These are phyloP conservation scores for Alnus rubra DNA, from an alignment of 306 rosid species.

Conservation along the genomic window DNA sequence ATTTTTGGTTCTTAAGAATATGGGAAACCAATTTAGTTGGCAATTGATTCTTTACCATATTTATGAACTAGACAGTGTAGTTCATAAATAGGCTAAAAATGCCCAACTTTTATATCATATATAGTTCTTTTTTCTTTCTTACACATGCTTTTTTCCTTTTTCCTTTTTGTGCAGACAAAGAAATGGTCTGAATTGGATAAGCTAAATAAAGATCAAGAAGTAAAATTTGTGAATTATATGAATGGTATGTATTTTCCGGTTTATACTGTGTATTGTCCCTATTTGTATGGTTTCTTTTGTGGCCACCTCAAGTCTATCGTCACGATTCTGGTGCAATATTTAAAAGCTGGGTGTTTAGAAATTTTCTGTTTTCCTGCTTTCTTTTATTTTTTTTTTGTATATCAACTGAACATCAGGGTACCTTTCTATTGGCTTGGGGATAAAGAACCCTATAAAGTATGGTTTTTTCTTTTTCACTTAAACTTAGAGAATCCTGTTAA, in stretches of 20 bases:
- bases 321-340: not conserved
- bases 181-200: slow-evolving; percentile 59
- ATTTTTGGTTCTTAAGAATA: not conserved
- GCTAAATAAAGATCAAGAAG: slow-evolving; percentile 65
- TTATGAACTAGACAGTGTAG: no score
- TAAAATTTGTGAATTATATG: slow-evolving; percentile 56
- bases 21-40: not conserved
- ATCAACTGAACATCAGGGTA: not conserved
- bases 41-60: not conserved
- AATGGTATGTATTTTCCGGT: slow-evolving; percentile 52
- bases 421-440: not conserved
- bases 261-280: not conserved
- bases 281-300: not conserved
- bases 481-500: not conserved
- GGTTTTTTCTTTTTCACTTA: not conserved
- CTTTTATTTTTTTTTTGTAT: no score
- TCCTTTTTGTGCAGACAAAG: slow-evolving; percentile 43
- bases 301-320: not conserved
- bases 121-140: not conserved
- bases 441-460: not conserved
- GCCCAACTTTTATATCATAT: no score
- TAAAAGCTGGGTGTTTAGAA: not conserved
- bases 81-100: no score
- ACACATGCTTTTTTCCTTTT: not conserved
- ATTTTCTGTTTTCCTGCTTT: not conserved